Conservation (phyloP, 2,329 filamentous ascomycete species). For the Colletotrichum echinochloae region DNA sequence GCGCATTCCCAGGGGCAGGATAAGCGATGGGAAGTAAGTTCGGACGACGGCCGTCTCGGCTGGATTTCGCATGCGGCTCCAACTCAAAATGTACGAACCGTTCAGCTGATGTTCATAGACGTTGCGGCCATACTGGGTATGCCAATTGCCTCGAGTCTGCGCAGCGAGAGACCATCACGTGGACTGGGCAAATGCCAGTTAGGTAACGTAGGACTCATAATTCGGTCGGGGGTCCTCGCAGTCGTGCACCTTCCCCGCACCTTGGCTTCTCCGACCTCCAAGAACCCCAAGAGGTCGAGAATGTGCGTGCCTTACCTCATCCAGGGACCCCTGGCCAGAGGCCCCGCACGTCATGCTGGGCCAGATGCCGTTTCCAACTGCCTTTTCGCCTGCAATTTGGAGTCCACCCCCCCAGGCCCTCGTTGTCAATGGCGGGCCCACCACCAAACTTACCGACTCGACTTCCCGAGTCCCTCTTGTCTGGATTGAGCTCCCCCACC, state of each 20-base stretch:
- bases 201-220: not conserved
- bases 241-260: conserved; percentile 32
- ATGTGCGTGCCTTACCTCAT: not conserved
- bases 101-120: not conserved
- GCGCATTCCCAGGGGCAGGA: not conserved
- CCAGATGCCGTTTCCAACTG: conserved; percentile 21
- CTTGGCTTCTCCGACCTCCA: conserved; percentile 33
- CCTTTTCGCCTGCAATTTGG: not conserved
- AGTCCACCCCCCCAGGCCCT: conserved; percentile 7
- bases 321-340: not conserved
- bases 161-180: not conserved
- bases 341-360: not conserved
- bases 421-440: conserved; percentile 13
- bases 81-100: not conserved
- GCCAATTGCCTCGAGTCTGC: too few relatives aligned
- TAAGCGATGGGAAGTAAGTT: not conserved
- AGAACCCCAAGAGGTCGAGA: conserved; percentile 28
- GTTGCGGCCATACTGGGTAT: too few relatives aligned
- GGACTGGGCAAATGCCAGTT: not conserved
- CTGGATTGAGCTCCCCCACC: conserved; percentile 14
- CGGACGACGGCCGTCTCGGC: not conserved
- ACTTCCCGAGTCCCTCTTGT: conserved; percentile 36
- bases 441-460: conserved; percentile 36
- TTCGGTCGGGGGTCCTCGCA: not conserved
- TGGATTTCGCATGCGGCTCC: not conserved